Evolutionary conservation across 176 grass and related monocot species (phyloP), one percentile per base, ranked within the genome.

Genomic region (Ananas comosus): DNA sequence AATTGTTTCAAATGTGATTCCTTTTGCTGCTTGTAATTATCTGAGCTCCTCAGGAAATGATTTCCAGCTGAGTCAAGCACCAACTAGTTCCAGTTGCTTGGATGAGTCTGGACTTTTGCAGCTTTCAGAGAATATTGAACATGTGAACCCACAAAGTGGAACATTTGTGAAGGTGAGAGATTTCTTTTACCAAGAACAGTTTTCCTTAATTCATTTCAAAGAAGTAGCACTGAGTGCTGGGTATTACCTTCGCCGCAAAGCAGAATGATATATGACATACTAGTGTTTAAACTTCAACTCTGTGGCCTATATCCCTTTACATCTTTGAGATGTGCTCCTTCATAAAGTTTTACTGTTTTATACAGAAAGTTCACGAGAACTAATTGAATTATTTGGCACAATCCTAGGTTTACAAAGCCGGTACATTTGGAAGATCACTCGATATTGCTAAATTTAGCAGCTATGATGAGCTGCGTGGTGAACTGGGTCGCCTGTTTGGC

Each of bases 161-260:
- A 90, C 94, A 66, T 99, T 91, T 51, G 90, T 99, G 10, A 94
- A 99, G 95, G 95, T 93, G 25, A 78, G 75, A 78, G 14, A 47
- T 49, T 47, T 72, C 13, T 69, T 68, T 42, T 42, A 42, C 33
- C 33, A 42, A 42, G 0, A 7, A 42, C 33, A 6, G 33, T 42
- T 42, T 42, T 42, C 7, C 5, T 42, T 42, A 42, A 42, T 42
- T 42, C 33, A 7, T 42, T 42, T 42, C 33, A 42, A 6, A 42
- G 4, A 42, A 4, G 33, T 1, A 6, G 33, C 7, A 42, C 33
- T 42, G n/a, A n/a, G n/a, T n/a, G 33, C 33, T 42, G 33, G 33
- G 33, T 42, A 42, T 42, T 42, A 42, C 5, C 6, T 0, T 42
- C 7, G 4, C 33, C 0, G 33, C 33, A 42, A 42, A 42, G 33